Evolutionary conservation across 306 rosid genomes (phyloP).

Genomic region (Dryas octopetala): DNA sequence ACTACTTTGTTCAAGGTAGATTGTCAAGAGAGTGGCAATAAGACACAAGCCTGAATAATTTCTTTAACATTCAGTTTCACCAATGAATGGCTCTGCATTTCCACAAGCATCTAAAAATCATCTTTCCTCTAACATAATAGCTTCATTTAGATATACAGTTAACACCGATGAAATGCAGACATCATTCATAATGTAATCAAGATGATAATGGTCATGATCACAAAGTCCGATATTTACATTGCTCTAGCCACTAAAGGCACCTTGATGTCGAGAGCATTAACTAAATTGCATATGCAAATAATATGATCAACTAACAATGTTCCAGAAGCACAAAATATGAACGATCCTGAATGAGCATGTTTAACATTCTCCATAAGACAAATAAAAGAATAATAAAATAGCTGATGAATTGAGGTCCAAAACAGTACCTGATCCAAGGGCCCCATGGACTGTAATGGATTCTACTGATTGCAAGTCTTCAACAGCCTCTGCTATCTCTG

Average conservation of each 20-base stretch:
- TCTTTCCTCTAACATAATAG: neutral
- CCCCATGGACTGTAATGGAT: constrained; percentile 66
- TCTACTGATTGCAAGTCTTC: constrained; percentile 66
- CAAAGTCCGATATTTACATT: neutral
- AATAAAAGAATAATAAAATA: neutral
- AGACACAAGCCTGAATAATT: neutral
- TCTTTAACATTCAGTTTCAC: neutral
- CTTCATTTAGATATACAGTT: neutral
- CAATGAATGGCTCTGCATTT: constrained; percentile 2
- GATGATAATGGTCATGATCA: neutral
- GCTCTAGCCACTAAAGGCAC: constrained; percentile 3
- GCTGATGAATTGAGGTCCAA: neutral
- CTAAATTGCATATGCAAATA: neutral
- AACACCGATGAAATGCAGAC: neutral
- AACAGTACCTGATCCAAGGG: constrained; percentile 65
- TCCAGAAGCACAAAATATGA: neutral
- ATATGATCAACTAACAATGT: neutral
- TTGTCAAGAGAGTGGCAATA: neutral
- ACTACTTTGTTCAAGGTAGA: neutral
- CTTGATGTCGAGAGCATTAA: neutral
- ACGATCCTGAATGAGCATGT: neutral
- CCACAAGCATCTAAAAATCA: neutral
- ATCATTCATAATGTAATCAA: neutral
- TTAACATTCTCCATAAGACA: neutral
- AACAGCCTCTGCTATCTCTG: constrained; percentile 53